These are phyloP conservation scores for Clonostachys rhizophaga DNA, from an alignment of 2,329 filamentous ascomycete species.

Conservation along the genomic window DNA sequence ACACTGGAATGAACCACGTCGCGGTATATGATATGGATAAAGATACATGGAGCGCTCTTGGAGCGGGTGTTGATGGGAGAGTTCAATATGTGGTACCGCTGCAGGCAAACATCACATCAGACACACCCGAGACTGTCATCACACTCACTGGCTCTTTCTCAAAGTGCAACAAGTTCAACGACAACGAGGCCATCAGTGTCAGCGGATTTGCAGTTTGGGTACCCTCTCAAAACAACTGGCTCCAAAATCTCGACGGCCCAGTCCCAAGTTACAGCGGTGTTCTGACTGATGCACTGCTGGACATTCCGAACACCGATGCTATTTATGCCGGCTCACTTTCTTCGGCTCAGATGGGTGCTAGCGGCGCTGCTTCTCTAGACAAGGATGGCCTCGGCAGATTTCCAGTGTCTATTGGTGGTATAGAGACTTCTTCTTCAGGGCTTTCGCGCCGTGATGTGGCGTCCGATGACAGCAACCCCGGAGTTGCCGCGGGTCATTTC, in stretches of 20 bases:
- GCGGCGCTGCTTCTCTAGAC: constrained; percentile 66
- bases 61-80: constrained; percentile 77
- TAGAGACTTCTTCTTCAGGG: constrained; percentile 12
- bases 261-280: constrained; percentile 66
- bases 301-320: constrained; percentile 56
- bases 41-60: constrained; percentile 72
- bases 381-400: constrained; percentile 47
- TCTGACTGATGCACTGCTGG: constrained; percentile 64
- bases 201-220: constrained; percentile 90
- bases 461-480: constrained; percentile 41
- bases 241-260: constrained; percentile 68
- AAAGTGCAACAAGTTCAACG: constrained; percentile 63
- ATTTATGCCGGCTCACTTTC: constrained; percentile 82
- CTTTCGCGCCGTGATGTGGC: constrained; percentile 41
- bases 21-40: constrained; percentile 68
- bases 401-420: constrained; percentile 48
- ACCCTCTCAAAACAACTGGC: constrained; percentile 78
- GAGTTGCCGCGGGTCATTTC: constrained; percentile 75
- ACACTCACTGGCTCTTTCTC: constrained; percentile 78
- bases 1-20: constrained; percentile 66
- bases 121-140: constrained; percentile 67
- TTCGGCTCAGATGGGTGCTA: constrained; percentile 68
- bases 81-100: constrained; percentile 74
- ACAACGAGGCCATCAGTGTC: constrained; percentile 55
- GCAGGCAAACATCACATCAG: constrained; percentile 69